These are phyloP conservation scores for Closterium sp. DNA, from an alignment of 139 green algal genomes.

Conservation along the genomic window DNA sequence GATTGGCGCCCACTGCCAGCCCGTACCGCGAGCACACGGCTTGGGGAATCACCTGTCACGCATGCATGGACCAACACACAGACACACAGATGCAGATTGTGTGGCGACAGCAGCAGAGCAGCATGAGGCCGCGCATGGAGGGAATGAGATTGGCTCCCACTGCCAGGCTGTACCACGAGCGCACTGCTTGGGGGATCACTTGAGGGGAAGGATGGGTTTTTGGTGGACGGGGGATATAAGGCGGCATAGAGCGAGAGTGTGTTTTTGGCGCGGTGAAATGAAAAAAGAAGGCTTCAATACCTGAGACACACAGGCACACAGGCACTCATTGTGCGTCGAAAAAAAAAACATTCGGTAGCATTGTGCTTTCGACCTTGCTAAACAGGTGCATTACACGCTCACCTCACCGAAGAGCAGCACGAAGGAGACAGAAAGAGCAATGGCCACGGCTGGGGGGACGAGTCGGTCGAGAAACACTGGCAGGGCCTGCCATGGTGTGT, in stretches of 20 bases:
- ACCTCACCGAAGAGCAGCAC: conserved; percentile 84
- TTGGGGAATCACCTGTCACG: conserved; percentile 32
- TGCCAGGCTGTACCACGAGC: conserved; percentile 27
- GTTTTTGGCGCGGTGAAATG: no score
- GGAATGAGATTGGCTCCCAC: conserved; percentile 21
- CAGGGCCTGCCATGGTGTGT: conserved; percentile 8
- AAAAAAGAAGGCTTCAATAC: neutral
- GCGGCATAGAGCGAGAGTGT: no score
- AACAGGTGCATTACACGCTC: neutral
- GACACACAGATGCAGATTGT: no score
- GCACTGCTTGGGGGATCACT: conserved; percentile 39
- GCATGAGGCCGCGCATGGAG: conserved; percentile 26
- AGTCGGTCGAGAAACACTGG: conserved; percentile 40
- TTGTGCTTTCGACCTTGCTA: no score
- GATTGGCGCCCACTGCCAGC: conserved; percentile 35
- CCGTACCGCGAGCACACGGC: conserved; percentile 38
- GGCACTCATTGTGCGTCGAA: no score
- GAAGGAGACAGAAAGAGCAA: conserved; percentile 60
- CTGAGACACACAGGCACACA: neutral
- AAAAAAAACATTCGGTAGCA: no score
- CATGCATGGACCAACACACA: no score
- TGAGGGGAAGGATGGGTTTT: neutral
- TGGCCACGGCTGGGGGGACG: neutral
- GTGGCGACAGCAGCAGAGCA: conserved; percentile 35
- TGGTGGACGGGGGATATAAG: no score